Base-by-base conservation (phyloP, 2,329 filamentous ascomycete species). In the Beauveria australis region DNA sequence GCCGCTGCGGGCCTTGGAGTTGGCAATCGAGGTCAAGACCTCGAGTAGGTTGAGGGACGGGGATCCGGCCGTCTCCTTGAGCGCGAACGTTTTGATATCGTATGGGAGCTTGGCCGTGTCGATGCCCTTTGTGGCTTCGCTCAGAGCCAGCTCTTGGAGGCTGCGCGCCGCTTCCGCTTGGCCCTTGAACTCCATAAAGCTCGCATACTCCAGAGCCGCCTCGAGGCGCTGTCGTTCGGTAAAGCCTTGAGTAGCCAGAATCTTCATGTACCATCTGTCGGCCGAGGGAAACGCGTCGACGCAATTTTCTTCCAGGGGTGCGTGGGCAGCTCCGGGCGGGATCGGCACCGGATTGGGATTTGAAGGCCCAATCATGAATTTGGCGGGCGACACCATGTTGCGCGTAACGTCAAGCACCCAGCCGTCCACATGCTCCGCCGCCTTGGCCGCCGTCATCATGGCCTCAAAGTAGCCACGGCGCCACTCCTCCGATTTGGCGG, bases 401-500 rank as follows among this genome's bases (percentile, higher is more conserved):
- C 85, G 80, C 9, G 81, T 87, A 49, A 75, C 84, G 72, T 96
- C 91, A 48, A 81, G 79, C 18, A 95, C 79, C 81, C 87, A 91
- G 53, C 88, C 89, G 64, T 96, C 90, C 26, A 95, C 76, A 66
- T 92, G 85, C 74, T 97, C 92, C 5, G 91, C 86, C 0, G 87
- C 85, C 65, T 84, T 84, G 0, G 88, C 92, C 62, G 85, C 84
- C 12, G 88, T 81, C 84, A 97, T 90, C 52, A 97, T 75, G 3
- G 87, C 82, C 68, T 95, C 86, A 68, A 88, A 92, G 74, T 97
- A 97, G 1, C 91, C 92, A 60, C 90, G 81, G 67, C 88, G 80
- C 93, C 92, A 97, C 54, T 88, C 80, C 73, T 95, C 91, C 64
- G 86, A 88, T 77, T 92, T 96, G 7, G 75, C 80, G 1, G 83